Percentiles rank a stretch among this genome's conserved stretches.
These are phyloP conservation scores for Favolaschia claudopus DNA, from an alignment of 768 basidiomycete genomes.

Conservation along the genomic window DNA sequence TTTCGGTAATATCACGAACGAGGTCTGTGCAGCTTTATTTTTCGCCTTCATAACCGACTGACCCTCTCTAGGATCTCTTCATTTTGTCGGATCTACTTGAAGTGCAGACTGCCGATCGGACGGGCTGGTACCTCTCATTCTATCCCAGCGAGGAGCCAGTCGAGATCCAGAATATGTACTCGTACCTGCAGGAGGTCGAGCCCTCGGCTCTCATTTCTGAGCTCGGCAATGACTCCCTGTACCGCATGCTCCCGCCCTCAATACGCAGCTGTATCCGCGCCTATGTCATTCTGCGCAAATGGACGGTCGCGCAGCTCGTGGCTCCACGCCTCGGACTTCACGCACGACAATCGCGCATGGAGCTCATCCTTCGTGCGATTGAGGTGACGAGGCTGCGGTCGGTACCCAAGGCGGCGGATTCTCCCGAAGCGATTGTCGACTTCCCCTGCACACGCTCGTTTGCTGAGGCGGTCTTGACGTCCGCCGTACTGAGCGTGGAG, in stretches of 20 bases:
- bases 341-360: slow-evolving; percentile 74
- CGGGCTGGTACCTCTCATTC: slow-evolving; percentile 73
- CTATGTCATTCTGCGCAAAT: slow-evolving; percentile 79
- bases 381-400: slow-evolving; percentile 76
- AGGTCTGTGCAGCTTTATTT: slow-evolving; percentile 56
- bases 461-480: slow-evolving; percentile 77
- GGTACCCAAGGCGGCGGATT: slow-evolving; percentile 45
- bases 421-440: slow-evolving; percentile 51
- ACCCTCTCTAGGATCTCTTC: slow-evolving; percentile 69
- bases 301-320: slow-evolving; percentile 76
- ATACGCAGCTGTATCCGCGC: slow-evolving; percentile 81
- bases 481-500: slow-evolving; percentile 81
- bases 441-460: slow-evolving; percentile 79
- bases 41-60: background rate
- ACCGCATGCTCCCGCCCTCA: slow-evolving; percentile 77
- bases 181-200: slow-evolving; percentile 74
- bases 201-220: slow-evolving; percentile 78
- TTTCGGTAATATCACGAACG: slow-evolving; percentile 79
- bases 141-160: slow-evolving; percentile 62
- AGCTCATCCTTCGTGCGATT: slow-evolving; percentile 71
- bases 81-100: slow-evolving; percentile 81
- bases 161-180: slow-evolving; percentile 84
- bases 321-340: slow-evolving; percentile 69
- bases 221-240: slow-evolving; percentile 70
- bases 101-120: slow-evolving; percentile 79